Evolutionary conservation across 345 rosid genomes (phyloP), one percentile per base, ranked within the genome.

Genomic region (Excoecaria cochinchinensis): DNA sequence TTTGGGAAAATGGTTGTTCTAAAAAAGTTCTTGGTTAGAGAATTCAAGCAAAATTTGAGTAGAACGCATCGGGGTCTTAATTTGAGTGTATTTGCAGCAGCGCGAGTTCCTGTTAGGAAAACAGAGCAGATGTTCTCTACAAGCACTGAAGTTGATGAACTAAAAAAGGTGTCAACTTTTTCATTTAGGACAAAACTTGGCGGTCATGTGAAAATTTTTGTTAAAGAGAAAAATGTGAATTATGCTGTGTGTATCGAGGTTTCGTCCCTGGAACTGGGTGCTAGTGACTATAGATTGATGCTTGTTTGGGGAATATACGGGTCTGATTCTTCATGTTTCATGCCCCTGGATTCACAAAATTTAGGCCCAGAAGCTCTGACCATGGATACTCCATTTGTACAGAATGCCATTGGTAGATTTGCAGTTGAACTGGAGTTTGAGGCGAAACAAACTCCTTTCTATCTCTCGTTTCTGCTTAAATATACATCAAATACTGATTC

Each of bases 391-490:
- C 85, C 85, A 38, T 83, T 95, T 60, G 62, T 74, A 50, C 84
- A 78, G 73, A 85, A 63, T 75, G 77, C 95, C 31, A 72, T 59
- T 60, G 83, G 82, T 47, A 82, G 64, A 68, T 83, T 84, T 68
- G 82, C 82, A 67, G 73, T 85, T 13, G 89, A 92, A 78, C 74
- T 95, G 83, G 92, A 86, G 81, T 91, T 95, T 81, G 93, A 88
- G 65, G 91, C 80, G 51, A 86, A 85, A 77, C 88, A 87, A 51
- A 74, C 77, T 60, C 99, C 98, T 36, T 85, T 89, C 80, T 91
- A 88, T 76, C 85, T 95, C 69, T 93, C 96, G 0, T 95, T 95
- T 84, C 65, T 83, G 22, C 85, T 95, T 77, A 93, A 91, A 82
- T 75, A 81, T 62, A 70, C 72, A 64, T 79, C 80, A 21, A 71